Conservation (phyloP, 768 basidiomycete genomes). For the Infundibulicybe gibba region DNA sequence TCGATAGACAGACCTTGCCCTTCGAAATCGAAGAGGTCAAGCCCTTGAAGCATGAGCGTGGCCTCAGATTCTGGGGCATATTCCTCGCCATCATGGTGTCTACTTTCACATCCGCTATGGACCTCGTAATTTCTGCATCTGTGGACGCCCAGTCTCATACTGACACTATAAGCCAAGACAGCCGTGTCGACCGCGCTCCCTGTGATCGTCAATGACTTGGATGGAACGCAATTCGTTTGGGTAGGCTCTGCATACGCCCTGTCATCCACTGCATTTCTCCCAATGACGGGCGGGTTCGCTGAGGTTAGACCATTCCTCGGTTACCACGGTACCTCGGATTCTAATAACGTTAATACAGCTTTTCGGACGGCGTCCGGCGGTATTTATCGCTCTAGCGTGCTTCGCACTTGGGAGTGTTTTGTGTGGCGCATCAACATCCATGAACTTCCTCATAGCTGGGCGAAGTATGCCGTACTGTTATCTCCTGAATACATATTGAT, state of each 20-base stretch:
- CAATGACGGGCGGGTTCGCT: constrained; percentile 24
- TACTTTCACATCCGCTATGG: constrained; percentile 1
- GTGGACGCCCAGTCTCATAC: neutral
- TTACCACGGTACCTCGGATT: no score
- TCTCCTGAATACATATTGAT: neutral
- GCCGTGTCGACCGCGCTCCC: constrained; percentile 23
- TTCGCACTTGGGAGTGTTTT: constrained; percentile 44
- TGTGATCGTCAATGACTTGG: constrained; percentile 22
- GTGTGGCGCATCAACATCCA: constrained; percentile 34
- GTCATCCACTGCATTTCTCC: constrained; percentile 24
- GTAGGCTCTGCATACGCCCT: constrained; percentile 20
- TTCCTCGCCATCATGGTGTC: constrained; percentile 1
- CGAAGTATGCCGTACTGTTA: constrained; percentile 17
- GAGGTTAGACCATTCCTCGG: constrained; percentile 12
- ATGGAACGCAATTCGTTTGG: constrained; percentile 21
- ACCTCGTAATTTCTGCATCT: neutral
- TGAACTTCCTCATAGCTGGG: constrained; percentile 40
- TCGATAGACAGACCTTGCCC: no score
- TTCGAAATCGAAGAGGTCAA: no score
- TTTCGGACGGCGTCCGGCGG: constrained; percentile 35
- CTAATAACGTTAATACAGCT: constrained; percentile 8
- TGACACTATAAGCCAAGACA: constrained; percentile 8
- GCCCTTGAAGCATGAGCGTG: no score
- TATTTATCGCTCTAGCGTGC: constrained; percentile 25
- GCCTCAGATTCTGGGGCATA: constrained; percentile 1